Conservation (phyloP, 305 asterid genomes). For the Stenogyne calaminthoides region DNA sequence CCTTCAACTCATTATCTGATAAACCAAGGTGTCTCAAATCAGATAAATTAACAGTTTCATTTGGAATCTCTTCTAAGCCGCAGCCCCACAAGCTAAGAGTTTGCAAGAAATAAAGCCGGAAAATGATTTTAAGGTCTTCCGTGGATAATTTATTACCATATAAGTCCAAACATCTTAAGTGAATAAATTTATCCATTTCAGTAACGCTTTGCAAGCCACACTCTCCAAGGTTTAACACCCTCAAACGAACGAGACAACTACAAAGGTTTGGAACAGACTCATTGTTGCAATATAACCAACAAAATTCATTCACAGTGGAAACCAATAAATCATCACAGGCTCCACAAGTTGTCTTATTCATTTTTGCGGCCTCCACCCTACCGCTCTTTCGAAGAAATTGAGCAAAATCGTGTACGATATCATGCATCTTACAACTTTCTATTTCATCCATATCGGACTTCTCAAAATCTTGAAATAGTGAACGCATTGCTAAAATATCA, state of each 20-base stretch:
- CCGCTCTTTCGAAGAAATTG: neutral
- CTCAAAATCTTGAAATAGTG: too few relatives aligned
- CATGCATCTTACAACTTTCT: neutral
- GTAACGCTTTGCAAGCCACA: neutral
- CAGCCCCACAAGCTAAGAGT: neutral
- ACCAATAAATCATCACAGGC: neutral
- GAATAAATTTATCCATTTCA: constrained; percentile 16
- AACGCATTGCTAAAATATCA: too few relatives aligned
- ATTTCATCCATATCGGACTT: too few relatives aligned
- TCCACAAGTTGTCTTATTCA: neutral
- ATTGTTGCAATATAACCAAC: neutral
- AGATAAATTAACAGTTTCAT: neutral
- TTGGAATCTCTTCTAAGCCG: neutral
- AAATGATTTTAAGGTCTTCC: neutral
- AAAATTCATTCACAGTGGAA: neutral
- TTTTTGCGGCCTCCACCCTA: neutral
- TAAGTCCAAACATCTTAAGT: constrained; percentile 4
- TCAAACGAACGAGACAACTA: neutral
- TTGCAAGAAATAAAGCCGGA: neutral
- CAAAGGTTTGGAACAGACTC: neutral
- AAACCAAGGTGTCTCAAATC: neutral
- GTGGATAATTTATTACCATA: neutral
- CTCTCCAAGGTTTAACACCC: neutral
- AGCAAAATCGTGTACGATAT: too few relatives aligned
- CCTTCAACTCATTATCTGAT: neutral